A percentile compares a stretch with the other conserved stretches of the same genome.
phyloP scores from a whole-genome alignment of 2,329 filamentous ascomycete species.

The Verticillium albo-atrum region DNA sequence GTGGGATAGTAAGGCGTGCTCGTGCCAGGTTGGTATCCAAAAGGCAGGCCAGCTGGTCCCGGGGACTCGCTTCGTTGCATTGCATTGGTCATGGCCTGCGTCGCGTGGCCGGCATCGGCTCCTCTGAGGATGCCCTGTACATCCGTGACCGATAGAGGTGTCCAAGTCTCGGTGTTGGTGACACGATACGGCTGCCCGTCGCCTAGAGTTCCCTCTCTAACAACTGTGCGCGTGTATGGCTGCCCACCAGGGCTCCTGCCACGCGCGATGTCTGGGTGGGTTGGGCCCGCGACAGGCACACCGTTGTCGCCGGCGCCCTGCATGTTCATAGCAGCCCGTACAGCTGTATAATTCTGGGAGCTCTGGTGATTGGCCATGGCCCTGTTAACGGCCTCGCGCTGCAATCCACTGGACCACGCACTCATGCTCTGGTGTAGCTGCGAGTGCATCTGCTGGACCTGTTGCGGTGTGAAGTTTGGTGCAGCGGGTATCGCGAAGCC shows the following conservation, averaged over 20 bases:
- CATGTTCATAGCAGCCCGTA: slow-evolving; percentile 32
- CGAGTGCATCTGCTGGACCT: slow-evolving; percentile 14
- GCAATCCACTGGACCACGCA: slow-evolving; percentile 42
- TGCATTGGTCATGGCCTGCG: slow-evolving; percentile 36
- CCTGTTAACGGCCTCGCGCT: slow-evolving; percentile 38
- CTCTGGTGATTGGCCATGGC: slow-evolving; percentile 37
- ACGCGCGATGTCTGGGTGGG: slow-evolving; percentile 13
- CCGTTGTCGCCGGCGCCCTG: slow-evolving; percentile 32
- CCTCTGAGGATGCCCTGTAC: slow-evolving; percentile 40
- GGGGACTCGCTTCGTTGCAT: slow-evolving; percentile 41
- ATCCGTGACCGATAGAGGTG: slow-evolving; percentile 33
- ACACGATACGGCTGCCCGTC: slow-evolving; percentile 13
- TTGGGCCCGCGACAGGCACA: slow-evolving; percentile 16
- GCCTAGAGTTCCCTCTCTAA: slow-evolving; percentile 10
- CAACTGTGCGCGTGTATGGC: slow-evolving; percentile 9
- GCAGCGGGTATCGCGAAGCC: slow-evolving; percentile 1
- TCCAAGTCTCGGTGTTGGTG: slow-evolving; percentile 12
- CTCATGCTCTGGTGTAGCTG: slow-evolving; percentile 37
- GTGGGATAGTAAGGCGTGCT: slow-evolving; percentile 29
- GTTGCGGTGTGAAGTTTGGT: slow-evolving; percentile 10
- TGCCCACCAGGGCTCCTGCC: slow-evolving; percentile 23
- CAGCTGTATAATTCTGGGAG: slow-evolving; percentile 39
- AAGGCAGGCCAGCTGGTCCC: slow-evolving; percentile 21
- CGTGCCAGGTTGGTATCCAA: slow-evolving; percentile 34
- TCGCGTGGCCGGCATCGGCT: slow-evolving; percentile 40